These are phyloP conservation scores for Abrus precatorius DNA, from an alignment of 306 rosid genomes.

Conservation along the genomic window DNA sequence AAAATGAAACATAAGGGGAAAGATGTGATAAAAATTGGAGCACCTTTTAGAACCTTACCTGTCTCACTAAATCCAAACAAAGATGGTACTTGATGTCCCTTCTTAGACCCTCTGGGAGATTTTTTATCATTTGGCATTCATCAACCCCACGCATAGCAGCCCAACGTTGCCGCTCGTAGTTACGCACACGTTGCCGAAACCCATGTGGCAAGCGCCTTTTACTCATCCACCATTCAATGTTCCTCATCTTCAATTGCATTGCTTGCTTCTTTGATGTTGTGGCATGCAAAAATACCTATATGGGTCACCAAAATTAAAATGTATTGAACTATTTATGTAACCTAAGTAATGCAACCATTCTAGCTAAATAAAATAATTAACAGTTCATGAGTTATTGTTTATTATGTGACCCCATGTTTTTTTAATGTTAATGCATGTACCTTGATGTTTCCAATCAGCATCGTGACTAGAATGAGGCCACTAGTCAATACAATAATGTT, in stretches of 20 bases:
- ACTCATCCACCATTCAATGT: slow-evolving; percentile 98
- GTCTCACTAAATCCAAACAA: slow-evolving; percentile 87
- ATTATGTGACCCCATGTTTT: neutral
- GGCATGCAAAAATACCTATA: slow-evolving; percentile 89
- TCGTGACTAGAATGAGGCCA: slow-evolving; percentile 90
- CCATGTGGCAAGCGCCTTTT: slow-evolving; percentile 79
- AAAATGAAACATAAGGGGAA: too few species aligned
- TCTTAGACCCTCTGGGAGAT: slow-evolving; percentile 89
- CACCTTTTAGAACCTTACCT: slow-evolving; percentile 51
- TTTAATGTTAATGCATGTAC: slow-evolving; percentile 41
- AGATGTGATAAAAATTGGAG: neutral
- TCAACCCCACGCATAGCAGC: slow-evolving; percentile 95
- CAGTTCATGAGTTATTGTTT: neutral
- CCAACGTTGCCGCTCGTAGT: slow-evolving; percentile 89
- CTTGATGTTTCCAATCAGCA: slow-evolving; percentile 98
- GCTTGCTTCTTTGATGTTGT: slow-evolving; percentile 93
- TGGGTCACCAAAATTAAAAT: neutral
- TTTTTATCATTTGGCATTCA: slow-evolving; percentile 78
- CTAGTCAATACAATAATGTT: slow-evolving; percentile 87
- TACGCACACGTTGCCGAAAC: slow-evolving; percentile 82
- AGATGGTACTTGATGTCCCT: slow-evolving; percentile 95
- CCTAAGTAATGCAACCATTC: neutral
- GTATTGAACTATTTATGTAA: neutral
- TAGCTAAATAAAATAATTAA: neutral
- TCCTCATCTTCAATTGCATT: slow-evolving; percentile 92